Conservation (phyloP, 345 rosid species). For the Ricinus communis region DNA sequence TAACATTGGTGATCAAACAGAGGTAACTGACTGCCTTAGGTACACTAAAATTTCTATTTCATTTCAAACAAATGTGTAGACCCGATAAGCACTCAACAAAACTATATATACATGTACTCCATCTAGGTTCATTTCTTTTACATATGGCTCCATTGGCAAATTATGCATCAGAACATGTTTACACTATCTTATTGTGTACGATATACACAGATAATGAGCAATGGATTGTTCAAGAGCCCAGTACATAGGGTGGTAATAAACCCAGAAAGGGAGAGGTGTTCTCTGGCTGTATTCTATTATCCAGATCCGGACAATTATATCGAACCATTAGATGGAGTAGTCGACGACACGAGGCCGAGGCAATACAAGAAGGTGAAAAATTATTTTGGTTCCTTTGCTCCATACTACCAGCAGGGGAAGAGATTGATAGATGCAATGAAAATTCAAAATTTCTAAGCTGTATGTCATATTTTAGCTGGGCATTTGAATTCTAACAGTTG, state of each 20-base stretch:
- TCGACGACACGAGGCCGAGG: slow-evolving; percentile 38
- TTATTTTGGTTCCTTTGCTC: slow-evolving; percentile 27
- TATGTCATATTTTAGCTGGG: too few relatives aligned
- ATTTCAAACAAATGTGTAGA: neutral
- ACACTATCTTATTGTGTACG: neutral
- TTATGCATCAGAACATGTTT: too few relatives aligned
- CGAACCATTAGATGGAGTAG: neutral
- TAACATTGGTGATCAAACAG: slow-evolving; percentile 10
- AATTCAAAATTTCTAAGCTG: neutral
- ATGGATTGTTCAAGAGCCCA: slow-evolving; percentile 55
- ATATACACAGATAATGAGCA: slow-evolving; percentile 44
- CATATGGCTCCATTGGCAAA: too few relatives aligned
- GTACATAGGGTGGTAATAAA: slow-evolving; percentile 48
- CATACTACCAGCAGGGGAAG: slow-evolving; percentile 45
- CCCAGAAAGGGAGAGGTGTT: slow-evolving; percentile 40
- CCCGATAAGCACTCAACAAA: too few relatives aligned
- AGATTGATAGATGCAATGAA: slow-evolving; percentile 42
- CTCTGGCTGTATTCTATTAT: slow-evolving; percentile 44
- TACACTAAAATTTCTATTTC: neutral
- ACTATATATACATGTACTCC: too few relatives aligned
- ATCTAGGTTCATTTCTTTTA: too few relatives aligned
- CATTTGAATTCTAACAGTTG: too few relatives aligned
- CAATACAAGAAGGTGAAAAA: slow-evolving; percentile 42
- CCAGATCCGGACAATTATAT: slow-evolving; percentile 33
- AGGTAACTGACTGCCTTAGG: neutral